Percentiles rank a stretch among this genome's conserved stretches.
phyloP scores from a whole-genome alignment of 2,329 filamentous ascomycete species.

The Hansfordia pulvinata region DNA sequence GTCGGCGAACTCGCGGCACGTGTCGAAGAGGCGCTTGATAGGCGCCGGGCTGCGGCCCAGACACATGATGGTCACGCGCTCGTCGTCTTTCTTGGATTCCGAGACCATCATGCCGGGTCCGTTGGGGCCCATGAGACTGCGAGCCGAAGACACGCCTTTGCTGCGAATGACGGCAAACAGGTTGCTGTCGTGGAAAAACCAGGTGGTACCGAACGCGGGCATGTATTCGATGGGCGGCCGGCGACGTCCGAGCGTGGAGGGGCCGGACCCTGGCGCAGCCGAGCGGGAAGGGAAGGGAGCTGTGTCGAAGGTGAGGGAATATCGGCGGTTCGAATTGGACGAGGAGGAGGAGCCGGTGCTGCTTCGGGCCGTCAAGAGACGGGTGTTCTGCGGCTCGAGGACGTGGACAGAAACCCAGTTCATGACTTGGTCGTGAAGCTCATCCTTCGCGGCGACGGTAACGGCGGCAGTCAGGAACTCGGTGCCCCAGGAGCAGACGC shows the following conservation, averaged over 20 bases:
- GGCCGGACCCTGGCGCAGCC: constrained; percentile 9
- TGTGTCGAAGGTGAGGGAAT: too few species aligned
- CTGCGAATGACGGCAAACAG: constrained; percentile 20
- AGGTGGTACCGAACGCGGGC: constrained; percentile 21
- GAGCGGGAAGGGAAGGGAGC: too few species aligned
- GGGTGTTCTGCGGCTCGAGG: constrained; percentile 13
- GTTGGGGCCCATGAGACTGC: background rate
- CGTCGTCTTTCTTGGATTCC: constrained; percentile 1
- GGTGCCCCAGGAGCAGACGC: constrained; percentile 21
- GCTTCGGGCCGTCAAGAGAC: constrained; percentile 18
- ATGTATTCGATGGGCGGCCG: constrained; percentile 20
- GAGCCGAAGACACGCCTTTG: background rate
- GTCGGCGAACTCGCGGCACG: constrained; percentile 17
- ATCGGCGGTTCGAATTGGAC: constrained; percentile 15
- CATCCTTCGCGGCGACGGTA: constrained; percentile 18
- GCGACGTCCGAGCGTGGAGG: constrained; percentile 17
- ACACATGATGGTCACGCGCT: constrained; percentile 16
- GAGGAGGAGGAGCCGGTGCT: too few species aligned
- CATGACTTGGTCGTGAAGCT: constrained; percentile 20
- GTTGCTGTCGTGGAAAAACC: constrained; percentile 18
- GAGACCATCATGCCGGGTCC: background rate
- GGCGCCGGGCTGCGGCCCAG: constrained; percentile 19
- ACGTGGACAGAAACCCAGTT: constrained; percentile 21
- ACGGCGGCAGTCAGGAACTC: constrained; percentile 21
- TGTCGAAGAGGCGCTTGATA: constrained; percentile 15